A percentile compares a stretch with the other conserved stretches of the same genome.
Evolutionary conservation across 2,329 filamentous ascomycete genomes (phyloP).

Genomic region (Exophiala dermatitidis): DNA sequence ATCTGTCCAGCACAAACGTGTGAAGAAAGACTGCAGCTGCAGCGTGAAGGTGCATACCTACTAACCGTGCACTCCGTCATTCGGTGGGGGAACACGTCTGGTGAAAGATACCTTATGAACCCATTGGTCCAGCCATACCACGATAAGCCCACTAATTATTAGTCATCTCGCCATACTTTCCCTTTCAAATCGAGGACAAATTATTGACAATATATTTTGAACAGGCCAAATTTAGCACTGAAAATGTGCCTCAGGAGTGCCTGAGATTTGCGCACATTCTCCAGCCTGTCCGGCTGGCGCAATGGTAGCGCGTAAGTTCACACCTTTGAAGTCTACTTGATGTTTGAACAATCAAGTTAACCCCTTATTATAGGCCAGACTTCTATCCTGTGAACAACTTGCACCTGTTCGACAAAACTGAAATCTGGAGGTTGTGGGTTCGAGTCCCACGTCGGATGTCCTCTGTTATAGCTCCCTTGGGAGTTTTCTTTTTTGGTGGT

Average conservation of each 20-base stretch:
- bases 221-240: not conserved
- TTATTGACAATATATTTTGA: not conserved
- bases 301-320: slow-evolving; percentile 13
- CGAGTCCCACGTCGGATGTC: slow-evolving; percentile 14
- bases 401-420: not conserved
- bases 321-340: not conserved
- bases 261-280: not conserved
- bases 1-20: too few species aligned
- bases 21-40: too few species aligned
- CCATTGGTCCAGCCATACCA: too few species aligned
- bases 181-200: too few species aligned
- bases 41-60: too few species aligned
- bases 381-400: slow-evolving; percentile 2
- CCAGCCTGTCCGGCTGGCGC: slow-evolving; percentile 11
- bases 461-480: not conserved
- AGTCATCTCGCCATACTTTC: too few species aligned
- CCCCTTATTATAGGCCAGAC: slow-evolving; percentile 5
- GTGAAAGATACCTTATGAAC: too few species aligned
- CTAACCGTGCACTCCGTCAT: too few species aligned
- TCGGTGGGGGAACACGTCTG: too few species aligned
- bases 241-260: not conserved
- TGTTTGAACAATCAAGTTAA: not conserved
- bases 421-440: slow-evolving; percentile 9
- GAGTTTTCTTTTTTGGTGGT: not conserved
- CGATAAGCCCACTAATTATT: too few species aligned